These are phyloP conservation scores for Chondrostereum purpureum DNA, from an alignment of 1,284 basidiomycete species.

Conservation along the genomic window DNA sequence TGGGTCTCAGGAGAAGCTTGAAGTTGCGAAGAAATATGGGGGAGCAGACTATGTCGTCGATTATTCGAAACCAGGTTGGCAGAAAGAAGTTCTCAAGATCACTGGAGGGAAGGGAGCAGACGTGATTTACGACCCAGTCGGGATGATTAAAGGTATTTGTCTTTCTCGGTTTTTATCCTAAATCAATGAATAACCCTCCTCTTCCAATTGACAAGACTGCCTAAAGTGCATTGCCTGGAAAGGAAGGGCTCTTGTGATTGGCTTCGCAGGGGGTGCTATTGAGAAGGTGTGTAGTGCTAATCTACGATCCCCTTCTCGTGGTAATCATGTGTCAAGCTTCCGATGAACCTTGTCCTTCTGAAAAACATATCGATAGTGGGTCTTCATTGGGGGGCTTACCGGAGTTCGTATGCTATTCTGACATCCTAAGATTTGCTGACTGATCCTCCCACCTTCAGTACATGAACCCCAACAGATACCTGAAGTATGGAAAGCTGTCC, in stretches of 20 bases:
- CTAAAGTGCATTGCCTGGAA: constrained; percentile 95
- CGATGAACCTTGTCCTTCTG: constrained; percentile 82
- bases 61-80: constrained; percentile 66
- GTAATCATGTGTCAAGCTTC: constrained; percentile 43
- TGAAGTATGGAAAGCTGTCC: constrained; percentile 69
- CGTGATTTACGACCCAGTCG: constrained; percentile 88
- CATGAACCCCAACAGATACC: constrained; percentile 64
- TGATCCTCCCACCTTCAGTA: constrained; percentile 39
- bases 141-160: constrained; percentile 56
- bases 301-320: not conserved
- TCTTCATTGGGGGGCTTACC: constrained; percentile 78
- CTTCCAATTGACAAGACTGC: too few relatives aligned
- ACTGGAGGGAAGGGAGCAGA: constrained; percentile 82
- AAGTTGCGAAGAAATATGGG: not conserved
- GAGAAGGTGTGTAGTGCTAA: constrained; percentile 62
- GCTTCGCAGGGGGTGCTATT: constrained; percentile 84
- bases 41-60: constrained; percentile 38
- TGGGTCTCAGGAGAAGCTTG: constrained; percentile 14
- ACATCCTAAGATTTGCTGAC: not conserved
- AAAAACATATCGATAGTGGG: constrained; percentile 84
- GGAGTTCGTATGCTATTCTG: constrained; percentile 18
- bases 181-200: constrained; percentile 1
- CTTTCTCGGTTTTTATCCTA: not conserved
- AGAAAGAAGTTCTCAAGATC: constrained; percentile 66
- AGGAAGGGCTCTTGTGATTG: constrained; percentile 85